Base-by-base conservation (phyloP, 2,329 filamentous ascomycete species). In the Fusarium lateritium region DNA sequence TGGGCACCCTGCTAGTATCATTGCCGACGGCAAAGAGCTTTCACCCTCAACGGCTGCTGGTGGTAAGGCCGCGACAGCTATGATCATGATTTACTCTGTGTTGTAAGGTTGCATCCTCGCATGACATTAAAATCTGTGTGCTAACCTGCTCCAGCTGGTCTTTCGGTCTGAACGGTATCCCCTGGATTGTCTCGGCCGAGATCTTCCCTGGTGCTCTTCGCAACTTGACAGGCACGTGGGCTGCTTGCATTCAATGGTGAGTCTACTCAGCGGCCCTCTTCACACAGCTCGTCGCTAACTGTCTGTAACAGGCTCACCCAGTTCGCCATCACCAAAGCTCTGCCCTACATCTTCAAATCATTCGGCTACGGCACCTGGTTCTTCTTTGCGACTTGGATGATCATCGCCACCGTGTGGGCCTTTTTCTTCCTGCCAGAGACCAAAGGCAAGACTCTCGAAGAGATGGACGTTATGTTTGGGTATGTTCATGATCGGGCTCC, bases 401-500 rank as follows among this genome's bases (percentile, higher is more conserved):
- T 87, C 8, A 71, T 80, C 13, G 83, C 83, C 7, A 78, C 81
- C 11, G 58, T 84, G 26, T 87, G 83, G 77, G 81, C 83, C 5
- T 87, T 80, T 65, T 83, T 86, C 75, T 81, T 86, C 54, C 74
- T 87, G 4, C 85, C 85, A 1, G 85, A 88, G 74, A 87, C 85
- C 7, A 87, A 86, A 71, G 85, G 85, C 56, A 77, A 85, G 54
- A 84, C 84, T 0, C 77, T 87, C 4, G 85, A 88, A 42, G 82
- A 83, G 46, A 84, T 87, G 76, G 85, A 88, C 45, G 71, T 76
- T 31, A 77, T 79, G 40, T 79, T 79, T 33, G 72, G 72, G 5
- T 75, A 74, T 28, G 34, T 65, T 15, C 69, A 72, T 9, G 72
- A 74, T 22, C 60, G 72, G 13, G 56, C 65, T 7, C 58, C 56